Percentiles rank a stretch among this genome's conserved stretches.
Conservation (phyloP, 306 rosid genomes). For the Quercus gilva region DNA sequence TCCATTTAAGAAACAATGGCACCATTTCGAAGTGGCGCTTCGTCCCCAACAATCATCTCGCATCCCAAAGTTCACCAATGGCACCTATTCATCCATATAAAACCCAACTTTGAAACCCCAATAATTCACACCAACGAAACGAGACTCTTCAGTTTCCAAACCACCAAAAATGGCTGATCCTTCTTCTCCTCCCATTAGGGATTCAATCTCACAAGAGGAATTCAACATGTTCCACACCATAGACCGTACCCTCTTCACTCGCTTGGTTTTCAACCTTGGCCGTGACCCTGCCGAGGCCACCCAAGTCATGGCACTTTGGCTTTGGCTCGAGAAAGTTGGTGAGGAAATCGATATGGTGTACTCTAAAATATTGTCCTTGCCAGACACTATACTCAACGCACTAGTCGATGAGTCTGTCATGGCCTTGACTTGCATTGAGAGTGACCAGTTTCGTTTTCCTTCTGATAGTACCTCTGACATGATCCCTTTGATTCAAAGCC, state of each 20-base stretch:
- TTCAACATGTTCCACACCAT: conserved; percentile 53
- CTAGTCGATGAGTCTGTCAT: conserved; percentile 39
- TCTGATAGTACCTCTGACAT: background rate
- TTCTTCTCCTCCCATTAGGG: background rate
- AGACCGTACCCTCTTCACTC: conserved; percentile 53
- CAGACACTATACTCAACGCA: conserved; percentile 17
- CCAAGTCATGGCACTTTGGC: conserved; percentile 52
- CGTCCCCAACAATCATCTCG: background rate
- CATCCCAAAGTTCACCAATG: conserved; percentile 9
- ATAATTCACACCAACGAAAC: background rate
- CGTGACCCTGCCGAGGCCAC: conserved; percentile 42
- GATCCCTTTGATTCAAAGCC: conserved; percentile 30
- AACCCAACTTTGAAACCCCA: background rate
- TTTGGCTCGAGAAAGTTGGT: conserved; percentile 51
- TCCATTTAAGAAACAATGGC: conserved; percentile 18
- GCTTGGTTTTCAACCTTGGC: conserved; percentile 31
- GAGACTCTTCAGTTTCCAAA: too few relatives aligned
- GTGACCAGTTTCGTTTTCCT: conserved; percentile 6
- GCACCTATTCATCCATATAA: conserved; percentile 15
- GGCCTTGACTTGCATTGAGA: conserved; percentile 39
- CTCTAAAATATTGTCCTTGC: conserved; percentile 28
- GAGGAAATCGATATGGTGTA: conserved; percentile 15
- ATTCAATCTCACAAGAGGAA: conserved; percentile 35
- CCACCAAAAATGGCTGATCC: conserved; percentile 17
- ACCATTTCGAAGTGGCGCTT: conserved; percentile 4